phyloP scores from a whole-genome alignment of 208 protist species.

The Trypanosoma platydactyli region DNA sequence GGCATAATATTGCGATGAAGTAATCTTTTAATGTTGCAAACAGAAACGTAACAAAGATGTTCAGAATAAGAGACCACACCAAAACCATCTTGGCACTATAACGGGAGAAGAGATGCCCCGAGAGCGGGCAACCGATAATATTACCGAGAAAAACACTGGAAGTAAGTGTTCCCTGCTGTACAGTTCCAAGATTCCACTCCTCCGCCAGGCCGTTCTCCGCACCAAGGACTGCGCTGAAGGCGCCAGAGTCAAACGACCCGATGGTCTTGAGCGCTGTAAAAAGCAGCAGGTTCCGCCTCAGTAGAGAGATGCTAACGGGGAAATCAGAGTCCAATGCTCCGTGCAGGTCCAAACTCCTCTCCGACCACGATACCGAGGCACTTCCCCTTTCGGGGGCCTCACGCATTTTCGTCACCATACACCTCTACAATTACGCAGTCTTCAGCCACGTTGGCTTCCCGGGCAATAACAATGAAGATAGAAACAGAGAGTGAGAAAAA shows the following conservation, averaged over 20 bases:
- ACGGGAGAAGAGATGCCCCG: slow-evolving; percentile 67
- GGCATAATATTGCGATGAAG: slow-evolving; percentile 51
- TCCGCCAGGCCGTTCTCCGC: slow-evolving; percentile 72
- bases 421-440: not conserved
- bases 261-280: slow-evolving; percentile 85
- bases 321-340: slow-evolving; percentile 1
- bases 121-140: slow-evolving; percentile 76
- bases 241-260: slow-evolving; percentile 86
- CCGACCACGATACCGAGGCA: not conserved
- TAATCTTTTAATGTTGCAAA: slow-evolving; percentile 65
- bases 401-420: slow-evolving; percentile 5
- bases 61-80: slow-evolving; percentile 49
- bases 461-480: too few relatives aligned
- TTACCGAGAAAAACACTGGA: slow-evolving; percentile 88
- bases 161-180: slow-evolving; percentile 65
- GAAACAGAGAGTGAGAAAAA: too few relatives aligned
- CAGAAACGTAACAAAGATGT: slow-evolving; percentile 79
- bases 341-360: not conserved
- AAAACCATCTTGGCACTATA: slow-evolving; percentile 72
- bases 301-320: slow-evolving; percentile 21
- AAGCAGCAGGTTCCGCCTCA: slow-evolving; percentile 65
- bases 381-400: slow-evolving; percentile 3
- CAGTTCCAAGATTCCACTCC: slow-evolving; percentile 48
- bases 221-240: slow-evolving; percentile 82
- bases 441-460: too few relatives aligned